phyloP scores from a whole-genome alignment of 2,329 filamentous ascomycete species.

The Phoma herbarum region DNA sequence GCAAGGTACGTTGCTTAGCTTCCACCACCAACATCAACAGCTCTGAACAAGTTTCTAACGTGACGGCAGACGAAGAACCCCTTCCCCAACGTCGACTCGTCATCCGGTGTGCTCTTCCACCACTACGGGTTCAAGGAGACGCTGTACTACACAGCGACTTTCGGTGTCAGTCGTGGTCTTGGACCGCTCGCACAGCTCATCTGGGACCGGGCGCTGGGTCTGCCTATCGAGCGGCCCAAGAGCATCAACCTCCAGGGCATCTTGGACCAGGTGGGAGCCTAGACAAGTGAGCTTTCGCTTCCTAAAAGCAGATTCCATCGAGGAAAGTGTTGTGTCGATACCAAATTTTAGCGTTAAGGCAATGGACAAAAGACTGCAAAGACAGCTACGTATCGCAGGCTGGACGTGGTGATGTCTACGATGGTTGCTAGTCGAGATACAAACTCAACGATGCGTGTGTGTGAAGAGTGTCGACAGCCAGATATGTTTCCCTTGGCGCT shows the following conservation, averaged over 20 bases:
- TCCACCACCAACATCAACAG: too few species aligned
- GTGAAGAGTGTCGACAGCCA: too few species aligned
- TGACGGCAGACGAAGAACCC: slow-evolving; percentile 99
- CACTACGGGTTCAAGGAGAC: slow-evolving; percentile 98
- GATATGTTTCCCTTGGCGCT: too few species aligned
- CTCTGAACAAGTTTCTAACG: too few species aligned
- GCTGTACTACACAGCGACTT: slow-evolving; percentile 85
- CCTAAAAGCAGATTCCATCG: too few species aligned
- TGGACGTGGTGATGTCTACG: too few species aligned
- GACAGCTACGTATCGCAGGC: neutral
- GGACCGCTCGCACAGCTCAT: slow-evolving; percentile 93
- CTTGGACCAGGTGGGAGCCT: slow-evolving; percentile 71
- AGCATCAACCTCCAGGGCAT: slow-evolving; percentile 92
- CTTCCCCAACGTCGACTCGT: slow-evolving; percentile 95
- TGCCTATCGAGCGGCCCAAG: slow-evolving; percentile 98
- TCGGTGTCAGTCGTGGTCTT: slow-evolving; percentile 75
- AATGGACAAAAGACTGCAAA: slow-evolving; percentile 18
- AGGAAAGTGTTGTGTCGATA: slow-evolving; percentile 31
- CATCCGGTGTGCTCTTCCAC: slow-evolving; percentile 93
- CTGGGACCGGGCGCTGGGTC: slow-evolving; percentile 91
- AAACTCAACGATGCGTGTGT: too few species aligned
- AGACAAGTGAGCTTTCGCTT: too few species aligned
- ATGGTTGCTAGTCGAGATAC: too few species aligned
- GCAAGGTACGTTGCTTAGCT: too few species aligned
- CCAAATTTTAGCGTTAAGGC: slow-evolving; percentile 24